Evolutionary conservation across 2,329 filamentous ascomycete species (phyloP).

Genomic region (Phyllosticta capitalensis): DNA sequence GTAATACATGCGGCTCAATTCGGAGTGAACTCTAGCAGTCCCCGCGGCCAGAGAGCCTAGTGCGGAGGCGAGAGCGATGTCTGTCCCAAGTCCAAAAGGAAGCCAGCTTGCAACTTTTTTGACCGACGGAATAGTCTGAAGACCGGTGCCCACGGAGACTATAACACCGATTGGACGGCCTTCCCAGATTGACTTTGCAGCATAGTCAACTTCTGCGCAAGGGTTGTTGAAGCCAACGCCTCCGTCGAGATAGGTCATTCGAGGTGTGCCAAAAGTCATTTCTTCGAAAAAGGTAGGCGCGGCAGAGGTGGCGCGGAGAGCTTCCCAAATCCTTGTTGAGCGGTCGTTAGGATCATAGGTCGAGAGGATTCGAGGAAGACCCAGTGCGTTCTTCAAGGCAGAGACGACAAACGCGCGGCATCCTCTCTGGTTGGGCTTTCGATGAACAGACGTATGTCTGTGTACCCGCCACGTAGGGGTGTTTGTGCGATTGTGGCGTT

Average conservation of each 20-base stretch:
- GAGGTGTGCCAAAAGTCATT: conserved; percentile 20
- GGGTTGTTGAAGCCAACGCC: conserved; percentile 17
- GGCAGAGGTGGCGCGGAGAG: conserved; percentile 22
- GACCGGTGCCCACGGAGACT: conserved; percentile 29
- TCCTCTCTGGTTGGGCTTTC: conserved; percentile 23
- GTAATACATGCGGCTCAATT: conserved; percentile 33
- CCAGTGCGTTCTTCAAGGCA: conserved; percentile 29
- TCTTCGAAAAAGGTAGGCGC: conserved; percentile 22
- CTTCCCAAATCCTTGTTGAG: conserved; percentile 23
- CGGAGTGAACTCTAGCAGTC: conserved; percentile 31
- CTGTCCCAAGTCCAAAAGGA: conserved; percentile 29
- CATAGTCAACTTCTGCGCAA: conserved; percentile 14
- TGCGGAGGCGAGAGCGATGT: conserved; percentile 27
- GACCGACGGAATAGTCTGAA: conserved; percentile 30
- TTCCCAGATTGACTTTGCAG: conserved; percentile 14
- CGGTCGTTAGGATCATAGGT: conserved; percentile 32
- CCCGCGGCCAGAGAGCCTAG: conserved; percentile 30
- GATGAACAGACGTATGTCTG: conserved; percentile 24
- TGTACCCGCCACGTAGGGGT: conserved; percentile 26
- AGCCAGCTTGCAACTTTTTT: conserved; percentile 29
- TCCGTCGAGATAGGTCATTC: conserved; percentile 15
- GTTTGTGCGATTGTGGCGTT: background rate
- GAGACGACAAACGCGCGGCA: conserved; percentile 31
- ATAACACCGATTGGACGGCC: conserved; percentile 23
- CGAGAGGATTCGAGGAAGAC: conserved; percentile 26